Evolutionary conservation across 495 filamentous ascomycete species (phyloP).

Genomic region (Aspergillus olivimuriae): DNA sequence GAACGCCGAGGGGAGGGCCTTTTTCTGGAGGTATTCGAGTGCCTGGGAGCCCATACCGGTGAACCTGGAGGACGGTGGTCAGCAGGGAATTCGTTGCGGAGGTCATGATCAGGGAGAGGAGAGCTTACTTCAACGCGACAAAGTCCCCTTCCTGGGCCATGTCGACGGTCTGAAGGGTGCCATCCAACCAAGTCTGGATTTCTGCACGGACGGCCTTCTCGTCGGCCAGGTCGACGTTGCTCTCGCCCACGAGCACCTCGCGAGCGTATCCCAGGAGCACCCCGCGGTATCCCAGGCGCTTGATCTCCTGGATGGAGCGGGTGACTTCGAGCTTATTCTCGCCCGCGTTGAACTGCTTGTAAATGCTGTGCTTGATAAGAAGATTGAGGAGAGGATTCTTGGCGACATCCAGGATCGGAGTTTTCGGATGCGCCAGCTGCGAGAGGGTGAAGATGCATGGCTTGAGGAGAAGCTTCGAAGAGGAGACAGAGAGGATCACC

Average conservation of each 20-base stretch:
- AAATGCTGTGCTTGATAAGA: constrained; percentile 42
- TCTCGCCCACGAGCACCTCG: constrained; percentile 37
- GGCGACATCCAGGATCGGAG: constrained; percentile 39
- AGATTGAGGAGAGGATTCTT: constrained; percentile 40
- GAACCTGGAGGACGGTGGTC: constrained; percentile 57
- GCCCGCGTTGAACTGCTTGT: constrained; percentile 47
- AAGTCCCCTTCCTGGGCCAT: constrained; percentile 74
- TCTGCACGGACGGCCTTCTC: constrained; percentile 45
- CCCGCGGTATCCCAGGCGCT: constrained; percentile 38
- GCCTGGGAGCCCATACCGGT: constrained; percentile 83
- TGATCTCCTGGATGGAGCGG: constrained; percentile 36
- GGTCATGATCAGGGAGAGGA: neutral
- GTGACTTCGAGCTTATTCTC: constrained; percentile 43
- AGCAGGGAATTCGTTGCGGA: neutral
- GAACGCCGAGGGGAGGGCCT: constrained; percentile 50
- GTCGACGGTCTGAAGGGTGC: constrained; percentile 68
- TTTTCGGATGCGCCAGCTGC: constrained; percentile 62
- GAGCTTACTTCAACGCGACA: constrained; percentile 70
- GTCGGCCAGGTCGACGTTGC: constrained; percentile 25
- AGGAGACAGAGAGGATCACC: constrained; percentile 72
- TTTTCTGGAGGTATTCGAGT: constrained; percentile 53
- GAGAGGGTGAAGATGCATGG: constrained; percentile 65
- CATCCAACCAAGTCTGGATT: constrained; percentile 65
- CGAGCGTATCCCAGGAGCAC: constrained; percentile 45
- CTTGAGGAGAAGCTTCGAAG: constrained; percentile 63